Base-by-base conservation (phyloP, 2,329 filamentous ascomycete species). In the Aspergillaceae sp. region DNA sequence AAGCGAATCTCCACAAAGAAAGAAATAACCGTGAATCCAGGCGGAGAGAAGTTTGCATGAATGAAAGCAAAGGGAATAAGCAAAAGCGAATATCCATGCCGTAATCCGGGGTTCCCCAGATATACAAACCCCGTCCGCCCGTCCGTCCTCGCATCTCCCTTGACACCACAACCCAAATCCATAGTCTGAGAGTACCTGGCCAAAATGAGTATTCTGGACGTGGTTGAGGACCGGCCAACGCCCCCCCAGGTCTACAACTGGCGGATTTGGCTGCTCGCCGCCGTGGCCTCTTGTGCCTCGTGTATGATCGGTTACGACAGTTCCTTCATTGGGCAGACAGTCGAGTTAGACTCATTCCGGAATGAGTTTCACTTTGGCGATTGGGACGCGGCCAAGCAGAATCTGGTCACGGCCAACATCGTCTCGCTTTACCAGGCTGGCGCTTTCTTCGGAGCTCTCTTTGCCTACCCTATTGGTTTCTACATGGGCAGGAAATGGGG, bases 371-470 rank as follows among this genome's bases (percentile, higher is more conserved):
- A 71, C 9, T 83, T 89, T 56, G 69, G 63, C 2, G 57, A 66
- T 2, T 77, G 82, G 67, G 26, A 45, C 41, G 5, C 41, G 7
- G 61, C 5, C 48, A 64, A 2, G 44, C 55, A 10, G 62, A 75
- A 80, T 29, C 66, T 85, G 3, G 70, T 85, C 41, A 82, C 80
- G 58, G 73, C 82, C 56, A 91, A 90, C 63, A 88, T 90, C 50
- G 86, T 89, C 43, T 88, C 83, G 28, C 78, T 84, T 45, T 90
- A 87, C 69, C 87, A 91, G 66, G 87, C 86, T 7, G 86, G 86
- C 48, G 86, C 86, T 49, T 90, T 92, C 70, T 90, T 91, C 56
- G 87, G 87, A 43, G 79, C 82, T n/a, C 68, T 88, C 36, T 75
- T 78, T 49, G 84, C 81, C 47, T 89, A 85, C 55, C 74, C 71